phyloP scores from a whole-genome alignment of 208 protist species.

The Jaenimonas drosophilae region DNA sequence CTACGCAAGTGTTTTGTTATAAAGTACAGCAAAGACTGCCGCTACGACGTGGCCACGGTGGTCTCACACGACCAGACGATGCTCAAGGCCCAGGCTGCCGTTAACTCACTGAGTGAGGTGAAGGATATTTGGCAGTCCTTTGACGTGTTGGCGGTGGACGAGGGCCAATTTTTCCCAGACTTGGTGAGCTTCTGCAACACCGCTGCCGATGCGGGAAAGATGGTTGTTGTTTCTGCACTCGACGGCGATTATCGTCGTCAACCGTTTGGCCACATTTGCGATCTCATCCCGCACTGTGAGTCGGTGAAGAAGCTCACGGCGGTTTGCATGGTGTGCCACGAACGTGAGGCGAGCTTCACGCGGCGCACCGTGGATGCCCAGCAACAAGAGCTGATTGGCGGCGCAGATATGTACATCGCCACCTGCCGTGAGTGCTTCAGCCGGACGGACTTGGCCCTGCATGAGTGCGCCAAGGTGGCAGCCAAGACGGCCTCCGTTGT shows the following conservation, averaged over 20 bases:
- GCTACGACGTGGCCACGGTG: constrained; percentile 75
- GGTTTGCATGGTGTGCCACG: constrained; percentile 88
- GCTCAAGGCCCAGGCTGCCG: constrained; percentile 52
- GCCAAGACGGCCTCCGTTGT: too few species aligned
- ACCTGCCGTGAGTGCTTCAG: constrained; percentile 84
- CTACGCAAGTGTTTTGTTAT: constrained; percentile 79
- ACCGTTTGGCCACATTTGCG: constrained; percentile 80
- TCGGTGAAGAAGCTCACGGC: constrained; percentile 87
- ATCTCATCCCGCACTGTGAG: constrained; percentile 85
- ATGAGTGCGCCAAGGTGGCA: too few species aligned
- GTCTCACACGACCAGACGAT: constrained; percentile 75
- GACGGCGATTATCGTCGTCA: constrained; percentile 90
- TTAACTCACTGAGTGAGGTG: constrained; percentile 46
- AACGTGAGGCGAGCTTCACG: constrained; percentile 74
- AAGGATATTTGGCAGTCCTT: constrained; percentile 40
- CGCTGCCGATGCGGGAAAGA: constrained; percentile 84
- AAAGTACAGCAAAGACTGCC: constrained; percentile 87
- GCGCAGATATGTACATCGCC: constrained; percentile 91
- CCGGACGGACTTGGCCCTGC: too few species aligned
- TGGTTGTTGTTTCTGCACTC: constrained; percentile 90
- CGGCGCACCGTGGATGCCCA: constrained; percentile 53
- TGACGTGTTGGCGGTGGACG: constrained; percentile 91
- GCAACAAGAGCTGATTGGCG: constrained; percentile 87
- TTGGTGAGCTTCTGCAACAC: constrained; percentile 78
- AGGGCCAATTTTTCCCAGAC: constrained; percentile 93